Evolutionary conservation across 1,284 basidiomycete genomes (phyloP).

Genomic region (Ustilago crameri): DNA sequence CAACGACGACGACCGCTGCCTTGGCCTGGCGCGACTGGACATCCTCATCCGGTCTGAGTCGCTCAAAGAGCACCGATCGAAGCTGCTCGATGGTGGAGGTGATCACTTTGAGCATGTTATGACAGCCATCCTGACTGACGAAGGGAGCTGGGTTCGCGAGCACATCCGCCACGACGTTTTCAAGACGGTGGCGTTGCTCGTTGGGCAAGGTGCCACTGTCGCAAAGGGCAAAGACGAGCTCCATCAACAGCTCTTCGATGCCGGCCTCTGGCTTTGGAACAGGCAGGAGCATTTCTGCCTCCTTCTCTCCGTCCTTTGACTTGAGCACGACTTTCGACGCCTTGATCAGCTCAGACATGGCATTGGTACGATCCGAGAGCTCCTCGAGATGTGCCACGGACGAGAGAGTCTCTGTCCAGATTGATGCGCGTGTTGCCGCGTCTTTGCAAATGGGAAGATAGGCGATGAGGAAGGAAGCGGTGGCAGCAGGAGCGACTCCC

Average conservation of each 20-base stretch:
- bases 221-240: slow-evolving; percentile 24
- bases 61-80: slow-evolving; percentile 23
- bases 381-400: slow-evolving; percentile 30
- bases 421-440: slow-evolving; percentile 12
- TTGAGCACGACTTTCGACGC: slow-evolving; percentile 24
- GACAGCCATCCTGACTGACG: slow-evolving; percentile 11
- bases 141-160: slow-evolving; percentile 29
- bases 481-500: slow-evolving; percentile 22
- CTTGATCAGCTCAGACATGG: slow-evolving; percentile 35
- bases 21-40: background rate
- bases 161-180: slow-evolving; percentile 13
- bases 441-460: slow-evolving; percentile 32
- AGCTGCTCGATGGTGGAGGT: slow-evolving; percentile 49
- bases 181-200: slow-evolving; percentile 20
- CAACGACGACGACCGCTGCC: slow-evolving; percentile 17
- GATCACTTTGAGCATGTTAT: slow-evolving; percentile 37
- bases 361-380: slow-evolving; percentile 37
- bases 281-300: slow-evolving; percentile 9
- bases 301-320: background rate
- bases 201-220: slow-evolving; percentile 14
- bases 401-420: slow-evolving; percentile 42
- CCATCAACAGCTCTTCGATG: slow-evolving; percentile 26
- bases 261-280: slow-evolving; percentile 28
- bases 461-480: slow-evolving; percentile 29
- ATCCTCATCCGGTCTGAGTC: slow-evolving; percentile 2